Base-by-base conservation (phyloP, 352 stramenopile species). In the Vaucheria bursata region DNA sequence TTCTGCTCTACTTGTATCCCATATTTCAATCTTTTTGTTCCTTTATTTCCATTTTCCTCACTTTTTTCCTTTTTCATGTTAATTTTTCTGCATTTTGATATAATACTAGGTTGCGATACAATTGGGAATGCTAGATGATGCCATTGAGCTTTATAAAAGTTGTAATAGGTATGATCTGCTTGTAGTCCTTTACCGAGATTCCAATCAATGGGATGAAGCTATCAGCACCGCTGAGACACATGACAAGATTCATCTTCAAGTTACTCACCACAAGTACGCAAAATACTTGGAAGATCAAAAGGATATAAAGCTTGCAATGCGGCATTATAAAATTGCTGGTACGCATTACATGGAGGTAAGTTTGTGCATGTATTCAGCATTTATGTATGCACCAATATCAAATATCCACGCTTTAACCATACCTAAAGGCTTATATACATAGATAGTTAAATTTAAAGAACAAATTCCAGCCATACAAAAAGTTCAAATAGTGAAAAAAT, bases 51-150 rank as follows among this genome's bases (percentile, higher is more conserved):
- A n/a, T n/a, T n/a, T n/a, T n/a, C n/a, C n/a, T n/a, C n/a, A n/a
- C n/a, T n/a, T n/a, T n/a, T n/a, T n/a, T n/a, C n/a, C n/a, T n/a
- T n/a, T n/a, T n/a, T n/a, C n/a, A n/a, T n/a, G n/a, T n/a, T n/a
- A n/a, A n/a, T n/a, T n/a, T n/a, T n/a, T n/a, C n/a, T n/a, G n/a
- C n/a, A n/a, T n/a, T n/a, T n/a, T n/a, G n/a, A n/a, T n/a, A n/a
- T n/a, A n/a, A n/a, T n/a, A n/a, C 35, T 92, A 94, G 85, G 90
- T 97, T 37, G 92, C 93, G 3, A 93, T 96, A 32, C 91, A 97
- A 64, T 86, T 97, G 1, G 93, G 93, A 0, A 78, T 97, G 1
- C 87, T 92, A 7, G 90, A 97, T 40, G 92, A 96, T 52, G 93
- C 93, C 1, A 90, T 90, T 31, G 83, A 87, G n/a, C 80, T 97